These are phyloP conservation scores for Funneliformis caledonium DNA, from an alignment of 371 early-diverging fungal genomes.

Conservation along the genomic window DNA sequence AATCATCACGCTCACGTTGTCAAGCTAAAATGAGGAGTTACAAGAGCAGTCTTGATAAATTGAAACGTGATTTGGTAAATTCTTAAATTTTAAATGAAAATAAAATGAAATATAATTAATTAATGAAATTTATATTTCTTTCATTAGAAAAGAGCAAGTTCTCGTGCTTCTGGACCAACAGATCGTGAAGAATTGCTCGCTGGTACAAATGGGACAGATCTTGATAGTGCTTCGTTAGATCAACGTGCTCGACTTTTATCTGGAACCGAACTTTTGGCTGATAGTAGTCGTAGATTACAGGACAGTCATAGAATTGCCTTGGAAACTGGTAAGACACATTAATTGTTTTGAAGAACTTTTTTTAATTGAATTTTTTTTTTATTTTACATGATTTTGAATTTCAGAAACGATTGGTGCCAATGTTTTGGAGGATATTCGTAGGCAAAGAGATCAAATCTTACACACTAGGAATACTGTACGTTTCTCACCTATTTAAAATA, in stretches of 20 bases:
- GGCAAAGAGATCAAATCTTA: conserved; percentile 91
- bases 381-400: neutral
- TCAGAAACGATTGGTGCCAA: conserved; percentile 82
- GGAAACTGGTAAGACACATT: conserved; percentile 70
- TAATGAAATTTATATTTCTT: neutral
- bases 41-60: conserved; percentile 77
- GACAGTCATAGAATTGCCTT: conserved; percentile 89
- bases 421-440: conserved; percentile 79
- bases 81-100: neutral
- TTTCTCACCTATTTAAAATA: conserved; percentile 28
- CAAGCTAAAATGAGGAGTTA: conserved; percentile 73
- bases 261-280: conserved; percentile 84
- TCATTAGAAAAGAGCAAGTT: conserved; percentile 48
- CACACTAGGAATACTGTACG: conserved; percentile 84
- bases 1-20: conserved; percentile 66
- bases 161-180: conserved; percentile 48
- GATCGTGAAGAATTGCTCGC: conserved; percentile 74
- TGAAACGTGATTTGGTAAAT: conserved; percentile 77
- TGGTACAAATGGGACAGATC: conserved; percentile 52
- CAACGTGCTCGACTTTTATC: conserved; percentile 82
- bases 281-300: conserved; percentile 79
- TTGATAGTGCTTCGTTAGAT: conserved; percentile 72
- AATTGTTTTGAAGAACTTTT: conserved; percentile 1
- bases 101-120: conserved; percentile 7
- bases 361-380: neutral